Evolutionary conservation across 306 rosid species (phyloP), one percentile per base, ranked within the genome.

Genomic region (Prunus mume): DNA sequence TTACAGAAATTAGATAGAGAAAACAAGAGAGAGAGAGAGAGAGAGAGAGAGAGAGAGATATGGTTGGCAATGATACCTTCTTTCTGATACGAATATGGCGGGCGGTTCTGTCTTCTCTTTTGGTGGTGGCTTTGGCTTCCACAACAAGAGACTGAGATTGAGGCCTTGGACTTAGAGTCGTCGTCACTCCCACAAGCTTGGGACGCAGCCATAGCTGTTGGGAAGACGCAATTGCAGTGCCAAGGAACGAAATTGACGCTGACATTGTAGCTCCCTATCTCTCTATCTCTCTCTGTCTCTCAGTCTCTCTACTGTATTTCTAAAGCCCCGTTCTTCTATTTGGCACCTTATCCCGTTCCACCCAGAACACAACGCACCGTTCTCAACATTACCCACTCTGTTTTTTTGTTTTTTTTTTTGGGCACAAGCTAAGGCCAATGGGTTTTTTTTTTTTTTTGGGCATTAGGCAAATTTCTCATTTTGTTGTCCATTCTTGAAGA

Each of bases 71-170:
- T 2, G 67, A 17, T n/a, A 82, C 91, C 91, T 85, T 87, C 85
- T 87, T 87, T 75, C 91, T 68, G 77, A 84, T 83, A 58, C 97
- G 93, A 51, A 34, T 22, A 76, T 88, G 97, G 75, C 96, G 96
- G 2, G 97, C 97, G 43, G 83, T 77, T 25, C 97, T 74, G 84
- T 92, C 87, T 65, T 88, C 89, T 20, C 85, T 82, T 76, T 91
- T 74, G 83, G 93, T 85, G 8, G 30, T 73, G 75, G 81, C 27
- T 15, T 82, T 84, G 85, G 91, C 90, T 81, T 87, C 79, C 41
- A 92, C 82, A 20, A 78, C 83, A 15, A 88, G 81, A 51, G 88
- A 77, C 3, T 76, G 65, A 1, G 86, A 43, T 3, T 71, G 66
- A 46, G 62, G 41, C 55, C 71, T 45, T 0, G 63, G 32, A 13